phyloP scores from a whole-genome alignment of 225 moss, liverwort and hornwort species.

The Thuidium tamariscinum region DNA sequence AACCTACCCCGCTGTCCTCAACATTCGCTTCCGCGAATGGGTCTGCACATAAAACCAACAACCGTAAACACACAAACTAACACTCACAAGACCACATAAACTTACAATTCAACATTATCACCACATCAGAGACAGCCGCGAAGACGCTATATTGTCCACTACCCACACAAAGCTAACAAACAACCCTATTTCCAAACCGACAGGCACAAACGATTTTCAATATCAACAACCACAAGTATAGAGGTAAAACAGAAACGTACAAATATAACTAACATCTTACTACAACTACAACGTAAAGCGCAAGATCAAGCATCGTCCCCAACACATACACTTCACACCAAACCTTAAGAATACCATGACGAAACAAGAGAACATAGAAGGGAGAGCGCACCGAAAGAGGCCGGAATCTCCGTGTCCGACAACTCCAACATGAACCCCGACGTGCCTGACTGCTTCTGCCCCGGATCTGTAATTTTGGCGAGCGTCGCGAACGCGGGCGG shows the following conservation, averaged over 20 bases:
- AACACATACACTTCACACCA: not conserved
- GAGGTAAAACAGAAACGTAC: not conserved
- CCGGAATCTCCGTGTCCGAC: constrained; percentile 62
- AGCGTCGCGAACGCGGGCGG: not conserved
- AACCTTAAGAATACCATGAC: not conserved
- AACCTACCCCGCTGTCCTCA: constrained; percentile 85
- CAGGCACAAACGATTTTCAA: not conserved
- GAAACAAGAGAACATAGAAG: not conserved
- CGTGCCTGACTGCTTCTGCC: constrained; percentile 35
- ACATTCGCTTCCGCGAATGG: constrained; percentile 99
- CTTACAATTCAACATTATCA: not conserved
- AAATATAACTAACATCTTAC: no score
- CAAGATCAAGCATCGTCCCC: not conserved
- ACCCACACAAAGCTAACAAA: not conserved
- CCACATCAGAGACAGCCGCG: no score
- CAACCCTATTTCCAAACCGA: not conserved
- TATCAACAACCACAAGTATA: not conserved
- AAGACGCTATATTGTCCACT: no score
- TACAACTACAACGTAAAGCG: not conserved
- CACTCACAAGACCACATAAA: not conserved
- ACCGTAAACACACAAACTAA: not conserved
- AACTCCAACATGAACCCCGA: constrained; percentile 64
- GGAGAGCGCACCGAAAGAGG: constrained; percentile 33
- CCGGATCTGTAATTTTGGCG: constrained; percentile 58
- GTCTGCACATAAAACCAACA: constrained; percentile 9